Evolutionary conservation across 352 stramenopile species (phyloP).

Genomic region (Blastocystis sp.): DNA sequence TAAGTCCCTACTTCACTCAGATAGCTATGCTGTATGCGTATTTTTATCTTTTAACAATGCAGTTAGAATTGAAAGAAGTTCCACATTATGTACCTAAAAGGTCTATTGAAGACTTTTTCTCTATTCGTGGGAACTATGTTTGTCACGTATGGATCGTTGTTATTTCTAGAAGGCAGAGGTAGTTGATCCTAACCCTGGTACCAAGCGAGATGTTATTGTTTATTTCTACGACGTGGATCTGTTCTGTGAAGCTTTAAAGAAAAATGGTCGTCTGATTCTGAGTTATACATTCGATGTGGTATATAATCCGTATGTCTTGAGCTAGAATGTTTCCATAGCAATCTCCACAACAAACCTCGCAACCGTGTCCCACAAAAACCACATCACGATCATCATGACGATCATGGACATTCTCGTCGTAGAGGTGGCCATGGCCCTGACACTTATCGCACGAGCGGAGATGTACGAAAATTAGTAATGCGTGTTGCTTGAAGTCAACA

Average conservation of each 20-base stretch:
- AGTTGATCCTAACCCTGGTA: constrained; percentile 17
- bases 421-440: background rate
- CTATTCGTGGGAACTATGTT: background rate
- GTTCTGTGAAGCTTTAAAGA: constrained; percentile 6
- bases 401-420: background rate
- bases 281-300: constrained; percentile 47
- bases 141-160: background rate
- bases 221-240: constrained; percentile 19
- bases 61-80: constrained; percentile 47
- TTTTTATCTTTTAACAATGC: background rate
- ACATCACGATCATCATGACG: background rate
- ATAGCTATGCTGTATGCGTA: background rate
- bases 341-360: background rate
- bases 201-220: constrained; percentile 42
- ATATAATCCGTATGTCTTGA: background rate
- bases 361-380: background rate
- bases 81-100: constrained; percentile 21
- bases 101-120: constrained; percentile 39
- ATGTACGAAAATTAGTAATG: background rate
- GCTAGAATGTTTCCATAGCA: background rate
- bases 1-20: background rate
- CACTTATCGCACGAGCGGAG: background rate
- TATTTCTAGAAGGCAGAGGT: background rate
- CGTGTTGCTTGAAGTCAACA: background rate
- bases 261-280: constrained; percentile 26